These are phyloP conservation scores for Lodderomyces beijingensis DNA, from an alignment of 1,139 yeast genomes.

Conservation along the genomic window DNA sequence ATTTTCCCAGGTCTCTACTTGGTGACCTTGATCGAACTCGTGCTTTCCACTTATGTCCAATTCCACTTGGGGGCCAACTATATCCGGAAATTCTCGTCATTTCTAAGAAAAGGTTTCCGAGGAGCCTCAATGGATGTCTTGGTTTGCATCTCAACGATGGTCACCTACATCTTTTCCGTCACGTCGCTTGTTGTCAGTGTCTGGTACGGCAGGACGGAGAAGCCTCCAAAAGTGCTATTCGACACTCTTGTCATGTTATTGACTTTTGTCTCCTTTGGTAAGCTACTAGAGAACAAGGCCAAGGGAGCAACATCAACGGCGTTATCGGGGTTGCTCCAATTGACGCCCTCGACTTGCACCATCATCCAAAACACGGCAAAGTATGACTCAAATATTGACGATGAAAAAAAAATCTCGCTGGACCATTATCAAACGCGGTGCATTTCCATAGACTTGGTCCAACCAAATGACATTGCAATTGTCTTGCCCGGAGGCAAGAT, in stretches of 20 bases:
- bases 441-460: constrained; percentile 72
- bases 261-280: constrained; percentile 80
- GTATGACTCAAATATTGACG: constrained; percentile 17
- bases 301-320: constrained; percentile 93
- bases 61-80: constrained; percentile 63
- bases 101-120: constrained; percentile 57
- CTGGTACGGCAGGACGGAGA: constrained; percentile 30
- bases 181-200: constrained; percentile 48
- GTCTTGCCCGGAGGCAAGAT: constrained; percentile 83
- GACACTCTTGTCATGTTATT: constrained; percentile 86
- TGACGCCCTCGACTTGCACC: constrained; percentile 75
- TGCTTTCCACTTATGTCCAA: constrained; percentile 64
- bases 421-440: constrained; percentile 22
- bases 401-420: not conserved
- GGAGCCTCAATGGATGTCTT: constrained; percentile 94
- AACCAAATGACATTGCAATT: constrained; percentile 70
- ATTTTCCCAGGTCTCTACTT: constrained; percentile 52
- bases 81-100: constrained; percentile 57
- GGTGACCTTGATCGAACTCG: constrained; percentile 58
- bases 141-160: constrained; percentile 76
- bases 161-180: constrained; percentile 73
- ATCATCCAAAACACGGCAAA: constrained; percentile 44
- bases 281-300: constrained; percentile 86
- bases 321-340: constrained; percentile 68
- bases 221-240: constrained; percentile 70